Percentiles rank a stretch among this genome's conserved stretches.
Evolutionary conservation across 805 yeast genomes (phyloP).

Genomic region (Candida succiphila): DNA sequence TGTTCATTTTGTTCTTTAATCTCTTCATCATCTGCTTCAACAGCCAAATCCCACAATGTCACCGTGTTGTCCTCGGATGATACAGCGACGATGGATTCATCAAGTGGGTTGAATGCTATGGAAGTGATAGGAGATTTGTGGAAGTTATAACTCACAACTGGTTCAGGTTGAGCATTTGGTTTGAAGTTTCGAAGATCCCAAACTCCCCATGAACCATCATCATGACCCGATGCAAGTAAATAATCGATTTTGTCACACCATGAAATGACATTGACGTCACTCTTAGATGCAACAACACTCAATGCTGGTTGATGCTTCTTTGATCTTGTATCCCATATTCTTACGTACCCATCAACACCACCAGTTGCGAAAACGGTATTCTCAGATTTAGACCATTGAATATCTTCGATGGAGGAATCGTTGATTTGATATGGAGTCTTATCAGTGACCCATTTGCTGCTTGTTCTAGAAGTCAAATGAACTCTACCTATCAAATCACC

Average conservation of each 20-base stretch:
- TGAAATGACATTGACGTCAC: slow-evolving; percentile 90
- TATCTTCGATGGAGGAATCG: slow-evolving; percentile 81
- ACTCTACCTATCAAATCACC: slow-evolving; percentile 88
- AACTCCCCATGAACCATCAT: slow-evolving; percentile 94
- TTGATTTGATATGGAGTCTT: slow-evolving; percentile 65
- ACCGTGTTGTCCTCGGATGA: slow-evolving; percentile 96
- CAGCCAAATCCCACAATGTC: slow-evolving; percentile 95
- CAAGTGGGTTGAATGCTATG: slow-evolving; percentile 88
- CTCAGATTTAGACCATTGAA: slow-evolving; percentile 93
- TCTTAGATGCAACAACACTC: slow-evolving; percentile 65
- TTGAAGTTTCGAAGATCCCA: slow-evolving; percentile 93
- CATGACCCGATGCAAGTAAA: slow-evolving; percentile 90
- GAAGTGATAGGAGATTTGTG: slow-evolving; percentile 91
- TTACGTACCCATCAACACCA: slow-evolving; percentile 82
- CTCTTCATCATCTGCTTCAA: slow-evolving; percentile 96
- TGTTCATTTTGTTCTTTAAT: slow-evolving; percentile 76
- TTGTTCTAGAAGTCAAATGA: slow-evolving; percentile 66
- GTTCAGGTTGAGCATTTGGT: slow-evolving; percentile 48
- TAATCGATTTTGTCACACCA: slow-evolving; percentile 89
- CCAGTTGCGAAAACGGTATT: slow-evolving; percentile 91
- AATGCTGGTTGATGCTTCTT: slow-evolving; percentile 88
- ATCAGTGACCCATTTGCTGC: slow-evolving; percentile 79
- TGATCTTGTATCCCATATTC: slow-evolving; percentile 96
- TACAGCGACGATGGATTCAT: slow-evolving; percentile 92
- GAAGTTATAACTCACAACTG: slow-evolving; percentile 93